Conservation (phyloP, 805 yeast genomes). For the Saccharomycopsis oosterbeekiorum region DNA sequence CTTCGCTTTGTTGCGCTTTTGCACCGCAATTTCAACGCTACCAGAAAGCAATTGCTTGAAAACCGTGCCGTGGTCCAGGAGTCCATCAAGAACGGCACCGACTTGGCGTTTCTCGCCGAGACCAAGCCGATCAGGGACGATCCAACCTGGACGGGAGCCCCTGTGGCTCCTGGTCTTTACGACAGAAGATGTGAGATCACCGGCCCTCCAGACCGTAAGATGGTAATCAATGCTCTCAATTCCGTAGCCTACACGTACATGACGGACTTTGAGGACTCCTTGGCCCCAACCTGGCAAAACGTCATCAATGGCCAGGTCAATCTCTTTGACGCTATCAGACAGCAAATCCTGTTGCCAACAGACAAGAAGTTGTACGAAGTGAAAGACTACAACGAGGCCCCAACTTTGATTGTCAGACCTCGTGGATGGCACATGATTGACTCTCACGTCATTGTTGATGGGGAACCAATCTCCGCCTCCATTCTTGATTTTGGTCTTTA, state of each 20-base stretch:
- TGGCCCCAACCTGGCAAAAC: conserved; percentile 77
- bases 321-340: conserved; percentile 65
- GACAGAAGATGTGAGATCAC: conserved; percentile 77
- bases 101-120: conserved; percentile 56
- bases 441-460: conserved; percentile 59
- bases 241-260: conserved; percentile 72
- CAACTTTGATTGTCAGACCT: conserved; percentile 76
- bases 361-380: conserved; percentile 37
- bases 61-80: conserved; percentile 55
- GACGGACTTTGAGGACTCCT: conserved; percentile 82
- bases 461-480: conserved; percentile 70
- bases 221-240: conserved; percentile 75
- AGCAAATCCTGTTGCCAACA: conserved; percentile 45
- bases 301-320: conserved; percentile 76
- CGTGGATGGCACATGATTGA: conserved; percentile 85
- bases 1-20: conserved; percentile 60
- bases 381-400: conserved; percentile 47
- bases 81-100: conserved; percentile 49
- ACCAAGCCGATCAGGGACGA: conserved; percentile 63
- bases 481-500: conserved; percentile 71
- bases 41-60: conserved; percentile 47
- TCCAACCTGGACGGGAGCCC: conserved; percentile 66
- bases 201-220: conserved; percentile 77
- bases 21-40: conserved; percentile 61
- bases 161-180: conserved; percentile 60